Percentiles rank a stretch among this genome's conserved stretches.
phyloP scores from a whole-genome alignment of 768 basidiomycete species.

The Fibroporia radiculosa region DNA sequence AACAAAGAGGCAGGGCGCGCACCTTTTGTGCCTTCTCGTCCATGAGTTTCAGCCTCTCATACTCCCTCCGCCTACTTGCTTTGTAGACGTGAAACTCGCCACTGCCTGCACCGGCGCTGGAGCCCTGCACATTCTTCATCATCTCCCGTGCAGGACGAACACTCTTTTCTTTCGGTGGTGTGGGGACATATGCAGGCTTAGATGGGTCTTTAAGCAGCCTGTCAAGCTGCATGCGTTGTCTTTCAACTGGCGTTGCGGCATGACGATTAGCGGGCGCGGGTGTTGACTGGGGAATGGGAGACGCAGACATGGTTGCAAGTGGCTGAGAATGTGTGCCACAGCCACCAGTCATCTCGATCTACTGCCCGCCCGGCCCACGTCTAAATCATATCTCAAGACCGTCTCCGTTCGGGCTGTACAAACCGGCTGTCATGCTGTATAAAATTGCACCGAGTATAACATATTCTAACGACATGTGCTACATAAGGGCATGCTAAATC shows the following conservation, averaged over 20 bases:
- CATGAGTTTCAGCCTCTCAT: constrained; percentile 87
- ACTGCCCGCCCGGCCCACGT: no score
- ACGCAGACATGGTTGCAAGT: constrained; percentile 17
- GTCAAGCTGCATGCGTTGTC: constrained; percentile 64
- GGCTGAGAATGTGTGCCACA: no score
- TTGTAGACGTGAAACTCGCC: constrained; percentile 99
- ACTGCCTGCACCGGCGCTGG: constrained; percentile 93
- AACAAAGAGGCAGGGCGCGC: constrained; percentile 17
- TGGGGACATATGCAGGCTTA: constrained; percentile 73
- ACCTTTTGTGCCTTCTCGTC: constrained; percentile 79
- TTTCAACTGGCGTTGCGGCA: constrained; percentile 43
- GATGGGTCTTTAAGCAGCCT: constrained; percentile 85
- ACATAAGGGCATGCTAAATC: constrained; percentile 9
- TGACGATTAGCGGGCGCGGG: constrained; percentile 25
- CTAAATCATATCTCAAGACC: no score
- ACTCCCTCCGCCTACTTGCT: constrained; percentile 87
- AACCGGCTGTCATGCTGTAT: no score
- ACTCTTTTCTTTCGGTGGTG: constrained; percentile 75
- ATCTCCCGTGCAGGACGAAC: constrained; percentile 82
- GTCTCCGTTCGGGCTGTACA: no score
- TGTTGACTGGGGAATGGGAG: constrained; percentile 20
- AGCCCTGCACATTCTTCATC: constrained; percentile 99
- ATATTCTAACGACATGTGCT: constrained; percentile 2
- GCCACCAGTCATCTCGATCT: background rate
- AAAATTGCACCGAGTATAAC: no score